Evolutionary conservation across 257 asterid species (phyloP).

Genomic region (Solanum arcanum): DNA sequence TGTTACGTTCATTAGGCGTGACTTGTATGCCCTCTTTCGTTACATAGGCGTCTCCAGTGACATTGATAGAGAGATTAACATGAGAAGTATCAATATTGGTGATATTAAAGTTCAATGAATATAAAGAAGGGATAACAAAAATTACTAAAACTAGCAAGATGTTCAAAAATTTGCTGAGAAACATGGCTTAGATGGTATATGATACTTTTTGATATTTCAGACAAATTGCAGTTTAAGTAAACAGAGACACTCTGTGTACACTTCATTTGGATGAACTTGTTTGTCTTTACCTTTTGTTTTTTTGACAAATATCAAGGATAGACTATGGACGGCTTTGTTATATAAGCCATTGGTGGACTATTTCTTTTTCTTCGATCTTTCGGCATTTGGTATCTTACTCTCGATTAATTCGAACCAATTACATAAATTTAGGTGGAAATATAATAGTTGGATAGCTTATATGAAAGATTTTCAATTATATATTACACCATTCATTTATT

Average conservation of each 20-base stretch:
- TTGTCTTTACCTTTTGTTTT: not conserved
- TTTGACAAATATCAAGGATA: not conserved
- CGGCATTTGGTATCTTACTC: not conserved
- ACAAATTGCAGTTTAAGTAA: not conserved
- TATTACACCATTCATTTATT: not conserved
- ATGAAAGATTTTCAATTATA: not conserved
- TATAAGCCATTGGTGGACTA: not conserved
- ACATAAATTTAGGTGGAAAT: not conserved
- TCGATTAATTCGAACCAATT: not conserved
- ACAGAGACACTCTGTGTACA: not conserved
- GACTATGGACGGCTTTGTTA: not conserved
- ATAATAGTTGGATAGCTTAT: not conserved
- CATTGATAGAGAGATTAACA: not conserved
- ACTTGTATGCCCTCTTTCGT: conserved; percentile 18
- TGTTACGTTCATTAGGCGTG: conserved; percentile 8
- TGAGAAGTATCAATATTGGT: not conserved
- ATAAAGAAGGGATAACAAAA: not conserved
- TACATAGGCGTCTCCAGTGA: conserved; percentile 12
- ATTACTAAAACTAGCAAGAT: not conserved
- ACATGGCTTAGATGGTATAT: not conserved
- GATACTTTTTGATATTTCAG: not conserved
- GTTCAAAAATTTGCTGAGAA: not conserved
- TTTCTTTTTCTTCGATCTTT: not conserved
- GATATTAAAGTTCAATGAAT: conserved; percentile 16
- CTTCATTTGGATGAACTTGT: not conserved